Base-by-base conservation (phyloP, 495 filamentous ascomycete species). In the Terfezia boudieri region DNA sequence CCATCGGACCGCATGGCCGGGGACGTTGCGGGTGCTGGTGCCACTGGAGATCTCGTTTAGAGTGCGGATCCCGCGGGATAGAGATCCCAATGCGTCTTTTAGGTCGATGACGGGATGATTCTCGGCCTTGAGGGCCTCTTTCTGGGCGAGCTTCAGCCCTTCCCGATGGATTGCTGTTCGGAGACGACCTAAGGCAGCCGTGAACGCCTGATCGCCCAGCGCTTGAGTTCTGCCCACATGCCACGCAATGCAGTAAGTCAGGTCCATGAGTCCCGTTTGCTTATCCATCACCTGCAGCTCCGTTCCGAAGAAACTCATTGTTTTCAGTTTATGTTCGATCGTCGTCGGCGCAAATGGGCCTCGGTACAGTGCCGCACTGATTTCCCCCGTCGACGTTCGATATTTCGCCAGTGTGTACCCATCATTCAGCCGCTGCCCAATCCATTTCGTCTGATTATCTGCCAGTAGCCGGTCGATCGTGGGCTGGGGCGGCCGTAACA, bases 241-340 rank as follows among this genome's bases (percentile, higher is more conserved):
- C 74, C 74, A 76, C 0, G 74, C 74, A 0, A 59, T 49, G 4
- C 61, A 65, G 51, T 73, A 76, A 0, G 69, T 68, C 8, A 74
- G 54, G 54, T 76, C 73, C 69, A 76, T 73, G 7, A 77, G 20
- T 0, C 68, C 67, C 0, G 66, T 38, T 1, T 66, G 10, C 10
- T 51, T 35, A 50, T 79, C 76, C 1, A 77, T 46, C 10, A 76
- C 68, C 57, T 75, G 68, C 9, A 69, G 54, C 51, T 71, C 66
- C 2, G 37, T 49, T 0, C 56, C 58, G 36, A 32, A 61, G 14
- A 53, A 54, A 0, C 52, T 57, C 16, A 20, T 12, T 1, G n/a
- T 16, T 26, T 20, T 20, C 49, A 51, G n/a, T 10, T 50, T 3
- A 7, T 32, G 20, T n/a, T 37, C 51, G 2, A 61, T 52, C 9